Base-by-base conservation (phyloP, 2,329 filamentous ascomycete species). In the Aspergillus aculeatus region DNA sequence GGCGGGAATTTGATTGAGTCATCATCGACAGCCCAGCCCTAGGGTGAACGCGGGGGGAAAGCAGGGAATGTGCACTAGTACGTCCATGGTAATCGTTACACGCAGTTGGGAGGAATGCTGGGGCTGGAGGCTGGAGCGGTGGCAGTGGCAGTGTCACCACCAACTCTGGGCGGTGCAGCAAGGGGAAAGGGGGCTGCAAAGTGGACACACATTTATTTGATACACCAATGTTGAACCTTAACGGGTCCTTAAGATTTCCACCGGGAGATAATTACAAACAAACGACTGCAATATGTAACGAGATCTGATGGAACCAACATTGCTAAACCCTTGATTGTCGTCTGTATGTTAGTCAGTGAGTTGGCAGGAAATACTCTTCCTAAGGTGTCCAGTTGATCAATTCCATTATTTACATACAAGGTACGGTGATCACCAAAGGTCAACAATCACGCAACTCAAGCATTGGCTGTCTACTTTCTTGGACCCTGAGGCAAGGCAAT, bases 71-170 rank as follows among this genome's bases (percentile, higher is more conserved):
- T 38, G 44, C 48, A 58, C 23, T 60, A 47, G 44, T 60, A 62
- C 61, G 61, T 19, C 23, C 31, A 21, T 55, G 49, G 63, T 68
- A 62, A 66, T 63, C 54, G 7, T 58, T 59, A 58, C 51, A 58
- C 54, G 58, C 56, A 61, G 60, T 56, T 35, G n/a, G 41, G 35
- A 31, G 10, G 48, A 50, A 50, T 50, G 14, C 23, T 26, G 48
- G 29, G 23, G 23, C 48, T 29, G 52, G 70, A 71, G 69, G 70
- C 66, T 71, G 64, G 63, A 59, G 63, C 50, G 61, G 55, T 29
- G 38, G 50, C 50, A 55, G 69, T 73, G 70, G 70, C 71, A 72
- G 71, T 71, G 69, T 67, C 64, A 65, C 50, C 23, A 47, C 56
- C 57, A 24, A 49, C 53, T 54, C 67, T 64, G 62, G 69, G 69